These are phyloP conservation scores for Tulasnella sp. DNA, from an alignment of 768 basidiomycete genomes.

Conservation along the genomic window DNA sequence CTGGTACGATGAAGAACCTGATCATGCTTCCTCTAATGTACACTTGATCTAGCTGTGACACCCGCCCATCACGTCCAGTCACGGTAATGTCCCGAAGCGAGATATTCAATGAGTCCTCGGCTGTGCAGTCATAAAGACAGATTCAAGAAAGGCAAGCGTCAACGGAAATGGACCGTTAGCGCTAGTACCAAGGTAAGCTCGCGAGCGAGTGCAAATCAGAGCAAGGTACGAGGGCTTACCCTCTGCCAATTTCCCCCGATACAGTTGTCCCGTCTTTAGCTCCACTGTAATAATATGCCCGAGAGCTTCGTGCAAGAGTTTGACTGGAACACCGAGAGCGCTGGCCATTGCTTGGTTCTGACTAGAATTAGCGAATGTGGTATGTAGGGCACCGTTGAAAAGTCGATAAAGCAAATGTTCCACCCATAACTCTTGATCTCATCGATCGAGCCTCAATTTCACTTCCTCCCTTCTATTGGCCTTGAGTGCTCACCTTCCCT, in stretches of 20 bases:
- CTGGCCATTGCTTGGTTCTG: constrained; percentile 21
- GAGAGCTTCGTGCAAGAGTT: constrained; percentile 90
- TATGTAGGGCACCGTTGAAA: background rate
- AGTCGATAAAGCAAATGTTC: too few relatives aligned
- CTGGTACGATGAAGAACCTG: constrained; percentile 97
- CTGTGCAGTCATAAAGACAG: constrained; percentile 35
- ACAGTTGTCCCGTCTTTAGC: constrained; percentile 93
- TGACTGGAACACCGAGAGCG: constrained; percentile 86
- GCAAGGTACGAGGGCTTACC: constrained; percentile 40
- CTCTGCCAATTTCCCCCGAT: constrained; percentile 94
- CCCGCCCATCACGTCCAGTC: constrained; percentile 93
- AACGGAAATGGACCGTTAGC: background rate
- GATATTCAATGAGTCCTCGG: constrained; percentile 97
- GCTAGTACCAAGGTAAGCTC: constrained; percentile 5
- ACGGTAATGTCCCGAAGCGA: constrained; percentile 95
- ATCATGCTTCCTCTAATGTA: constrained; percentile 98
- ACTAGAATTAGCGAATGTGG: background rate
- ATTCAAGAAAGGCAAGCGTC: background rate
- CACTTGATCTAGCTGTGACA: constrained; percentile 96
- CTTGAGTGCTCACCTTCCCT: too few relatives aligned
- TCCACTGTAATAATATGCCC: constrained; percentile 98
- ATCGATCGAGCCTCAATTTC: too few relatives aligned
- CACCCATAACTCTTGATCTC: too few relatives aligned
- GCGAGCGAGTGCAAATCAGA: background rate
- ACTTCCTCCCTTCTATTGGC: too few relatives aligned